phyloP scores from a whole-genome alignment of 306 rosid genomes.

The Lathyrus oleraceus region DNA sequence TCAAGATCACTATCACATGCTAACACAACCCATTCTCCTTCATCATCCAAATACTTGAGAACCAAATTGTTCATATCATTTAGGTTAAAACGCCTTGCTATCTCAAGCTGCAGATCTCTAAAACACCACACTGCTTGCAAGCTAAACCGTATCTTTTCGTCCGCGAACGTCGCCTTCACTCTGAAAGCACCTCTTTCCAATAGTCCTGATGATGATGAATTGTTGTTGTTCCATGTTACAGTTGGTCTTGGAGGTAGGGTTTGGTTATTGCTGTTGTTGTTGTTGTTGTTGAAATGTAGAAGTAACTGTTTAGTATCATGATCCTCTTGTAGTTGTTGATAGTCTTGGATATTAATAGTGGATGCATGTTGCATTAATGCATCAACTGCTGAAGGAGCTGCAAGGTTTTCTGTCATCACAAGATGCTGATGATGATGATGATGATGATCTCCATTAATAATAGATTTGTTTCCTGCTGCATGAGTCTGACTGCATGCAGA shows the following conservation, averaged over 20 bases:
- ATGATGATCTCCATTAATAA: neutral
- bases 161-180: constrained; percentile 60
- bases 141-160: constrained; percentile 56
- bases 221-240: constrained; percentile 5
- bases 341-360: neutral
- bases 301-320: constrained; percentile 43
- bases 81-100: constrained; percentile 53
- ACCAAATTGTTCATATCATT: constrained; percentile 42
- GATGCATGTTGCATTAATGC: constrained; percentile 8
- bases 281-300: constrained; percentile 23
- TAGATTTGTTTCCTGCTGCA: constrained; percentile 25
- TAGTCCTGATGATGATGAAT: neutral
- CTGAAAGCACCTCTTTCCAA: constrained; percentile 36
- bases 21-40: constrained; percentile 54
- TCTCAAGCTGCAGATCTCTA: constrained; percentile 55
- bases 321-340: neutral
- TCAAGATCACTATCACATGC: constrained; percentile 62
- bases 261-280: neutral
- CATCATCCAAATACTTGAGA: constrained; percentile 57
- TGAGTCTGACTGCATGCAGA: constrained; percentile 48
- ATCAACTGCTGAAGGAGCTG: constrained; percentile 10
- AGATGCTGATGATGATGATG: constrained; percentile 9
- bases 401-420: constrained; percentile 39
- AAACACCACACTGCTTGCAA: constrained; percentile 47
- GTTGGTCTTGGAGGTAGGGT: constrained; percentile 30